Evolutionary conservation across 2,329 filamentous ascomycete genomes (phyloP), one percentile per base, ranked within the genome.

Genomic region (Claviceps lovelessii): DNA sequence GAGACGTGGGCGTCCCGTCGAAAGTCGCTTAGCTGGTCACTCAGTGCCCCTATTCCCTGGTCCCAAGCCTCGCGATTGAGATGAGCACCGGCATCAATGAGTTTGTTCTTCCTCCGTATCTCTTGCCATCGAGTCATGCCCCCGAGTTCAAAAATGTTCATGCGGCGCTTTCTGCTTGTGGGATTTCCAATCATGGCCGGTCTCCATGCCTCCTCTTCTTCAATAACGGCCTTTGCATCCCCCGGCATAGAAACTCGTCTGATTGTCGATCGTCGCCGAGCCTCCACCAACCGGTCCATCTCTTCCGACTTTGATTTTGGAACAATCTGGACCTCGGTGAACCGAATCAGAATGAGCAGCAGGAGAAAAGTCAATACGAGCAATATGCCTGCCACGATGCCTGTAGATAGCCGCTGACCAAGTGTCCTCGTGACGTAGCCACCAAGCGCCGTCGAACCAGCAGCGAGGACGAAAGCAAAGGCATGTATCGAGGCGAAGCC

Each of bases 131-230:
- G 73, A 52, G 78, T 84, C 73, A 85, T 72, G 41, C 72, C 70
- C 0, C 86, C 86, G 56, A 87, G 69, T 66, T 90, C 86, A 17
- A 90, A 71, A 29, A 88, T 65, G 64, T 80, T 88, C 76, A 90
- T 81, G 57, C 83, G 76, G 51, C 86, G 76, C 62, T 78, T 80
- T 66, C 81, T 84, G 49, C 83, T 80, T 48, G 79, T 80, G 13
- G 86, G 85, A 63, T 86, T 85, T 13, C 86, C 85, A 63, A 88
- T 80, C 59, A 89, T 78, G 33, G 83, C 74, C 1, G 86, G 82
- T 56, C 79, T 79, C 85, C 83, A 89, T 49, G 83, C 77, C 47
- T 76, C 73, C 57, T 80, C 76, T 53, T 77, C 76, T 11, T 76
- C 69, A 58, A 76, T 70, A 37, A 70, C 61, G 3, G 72, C 70